Base-by-base conservation (phyloP, 345 rosid genomes). In the Salix caprea region DNA sequence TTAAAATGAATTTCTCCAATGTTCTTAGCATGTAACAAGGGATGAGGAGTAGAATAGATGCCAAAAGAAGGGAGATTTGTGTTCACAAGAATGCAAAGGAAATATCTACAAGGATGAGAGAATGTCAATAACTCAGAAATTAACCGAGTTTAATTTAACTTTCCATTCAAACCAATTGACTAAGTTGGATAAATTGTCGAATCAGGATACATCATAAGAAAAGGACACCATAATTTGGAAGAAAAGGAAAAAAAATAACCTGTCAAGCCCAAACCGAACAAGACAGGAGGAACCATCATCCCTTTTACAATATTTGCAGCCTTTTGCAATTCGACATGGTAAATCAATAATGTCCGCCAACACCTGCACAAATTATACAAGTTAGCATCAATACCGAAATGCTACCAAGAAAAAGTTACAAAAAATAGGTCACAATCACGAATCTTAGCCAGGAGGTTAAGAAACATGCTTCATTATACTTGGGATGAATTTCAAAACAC, bases 261-360 rank as follows among this genome's bases (percentile, higher is more conserved):
- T 91, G 84, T 96, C 97, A 85, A 89, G 87, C 79, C 96, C 97
- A 86, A 92, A 94, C 67, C 94, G 92, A 83, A 96, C 97, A 80
- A 96, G 98, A 85, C 99, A 93, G 14, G 99, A 96, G 67, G 99
- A 84, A 78, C 97, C 98, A 87, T 96, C 90, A 70, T 88, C 89
- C 77, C 91, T 85, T 75, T 82, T 90, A 78, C 99, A 96, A 85
- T 94, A 92, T 81, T 86, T 96, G 89, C 99, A 96, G 66, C 99
- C 98, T 78, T 89, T 96, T 26, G 96, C 99, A 85, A 94, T 92
- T 72, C 99, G 98, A 89, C 99, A 94, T 8, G 99, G 99, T 78
- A 96, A 81, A 88, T 94, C 96, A 83, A 96, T 89, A 23, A 87
- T 76, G 78, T 96, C 99, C 70, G 99, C 98, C 61, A 96, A 87